Base-by-base conservation (phyloP, 345 rosid species). In the Excoecaria agallocha region DNA sequence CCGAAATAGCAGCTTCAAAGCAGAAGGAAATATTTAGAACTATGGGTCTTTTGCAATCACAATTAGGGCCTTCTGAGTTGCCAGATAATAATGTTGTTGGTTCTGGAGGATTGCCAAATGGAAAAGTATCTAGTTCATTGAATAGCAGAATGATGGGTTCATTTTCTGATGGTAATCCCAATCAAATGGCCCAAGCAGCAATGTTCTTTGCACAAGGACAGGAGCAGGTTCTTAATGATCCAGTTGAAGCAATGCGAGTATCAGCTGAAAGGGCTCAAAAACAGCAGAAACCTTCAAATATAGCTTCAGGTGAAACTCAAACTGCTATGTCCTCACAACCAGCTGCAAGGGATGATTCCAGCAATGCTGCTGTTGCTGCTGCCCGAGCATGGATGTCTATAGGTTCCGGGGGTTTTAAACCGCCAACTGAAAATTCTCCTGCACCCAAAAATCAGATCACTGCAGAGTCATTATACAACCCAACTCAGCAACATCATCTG, bases 301-400 rank as follows among this genome's bases (percentile, higher is more conserved):
- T 74, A 52, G 70, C 87, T 30, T 54, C 74, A 1, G 70, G 30
- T 10, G 78, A 75, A 78, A 58, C 68, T 60, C 76, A 86, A 66
- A 79, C 63, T 0, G 78, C 74, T 66, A 78, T 66, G 65, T 75
- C 82, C 50, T 73, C 89, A 15, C 79, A 79, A 78, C 82, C 86
- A 46, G 73, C 89, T 30, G 54, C 58, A 59, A 82, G 86, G 86
- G 71, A 88, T 74, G 94, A 85, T 77, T 77, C 90, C 5, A 78
- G 79, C 81, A 90, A 87, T 83, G 96, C 90, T 71, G 85, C 93
- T 3, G 85, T 76, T 45, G 81, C 86, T 49, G 97, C 93, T 72
- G 91, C 97, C 59, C 76, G 92, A 38, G 97, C 90, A 7, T 92
- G 97, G 97, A 94, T 92, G 97, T 90, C 95, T 12, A 71, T 91